Conservation (phyloP, 768 basidiomycete genomes). For the Mycena crocata region DNA sequence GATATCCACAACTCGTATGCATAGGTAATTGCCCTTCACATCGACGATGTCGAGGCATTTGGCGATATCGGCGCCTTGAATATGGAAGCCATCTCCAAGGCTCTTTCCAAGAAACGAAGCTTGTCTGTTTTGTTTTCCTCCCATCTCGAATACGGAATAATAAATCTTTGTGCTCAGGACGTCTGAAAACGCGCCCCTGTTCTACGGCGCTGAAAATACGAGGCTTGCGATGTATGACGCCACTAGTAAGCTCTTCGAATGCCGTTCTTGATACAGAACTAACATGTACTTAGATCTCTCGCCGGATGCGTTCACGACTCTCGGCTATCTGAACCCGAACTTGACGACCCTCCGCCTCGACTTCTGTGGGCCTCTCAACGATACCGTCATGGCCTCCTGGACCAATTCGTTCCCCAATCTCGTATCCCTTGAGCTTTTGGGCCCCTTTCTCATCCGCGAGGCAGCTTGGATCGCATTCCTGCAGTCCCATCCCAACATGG, state of each 20-base stretch:
- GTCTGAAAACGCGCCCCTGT: conserved; percentile 81
- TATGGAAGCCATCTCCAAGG: conserved; percentile 85
- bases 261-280: background rate
- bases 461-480: conserved; percentile 84
- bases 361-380: conserved; percentile 86
- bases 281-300: conserved; percentile 64
- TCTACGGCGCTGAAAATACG: conserved; percentile 81
- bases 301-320: conserved; percentile 72
- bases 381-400: conserved; percentile 69
- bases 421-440: conserved; percentile 81
- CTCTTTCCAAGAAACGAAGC: conserved; percentile 82
- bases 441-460: conserved; percentile 85
- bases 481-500: conserved; percentile 67
- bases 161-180: conserved; percentile 76
- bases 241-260: conserved; percentile 72
- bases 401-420: conserved; percentile 73
- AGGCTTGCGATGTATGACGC: conserved; percentile 86
- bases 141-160: conserved; percentile 11
- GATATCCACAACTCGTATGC: conserved; percentile 1
- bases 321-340: conserved; percentile 87
- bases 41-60: conserved; percentile 88
- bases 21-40: conserved; percentile 87
- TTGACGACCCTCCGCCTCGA: conserved; percentile 84
- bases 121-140: conserved; percentile 66
- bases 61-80: conserved; percentile 91